Base-by-base conservation (phyloP, 1,284 basidiomycete genomes). In the Violaceomyces palustris region DNA sequence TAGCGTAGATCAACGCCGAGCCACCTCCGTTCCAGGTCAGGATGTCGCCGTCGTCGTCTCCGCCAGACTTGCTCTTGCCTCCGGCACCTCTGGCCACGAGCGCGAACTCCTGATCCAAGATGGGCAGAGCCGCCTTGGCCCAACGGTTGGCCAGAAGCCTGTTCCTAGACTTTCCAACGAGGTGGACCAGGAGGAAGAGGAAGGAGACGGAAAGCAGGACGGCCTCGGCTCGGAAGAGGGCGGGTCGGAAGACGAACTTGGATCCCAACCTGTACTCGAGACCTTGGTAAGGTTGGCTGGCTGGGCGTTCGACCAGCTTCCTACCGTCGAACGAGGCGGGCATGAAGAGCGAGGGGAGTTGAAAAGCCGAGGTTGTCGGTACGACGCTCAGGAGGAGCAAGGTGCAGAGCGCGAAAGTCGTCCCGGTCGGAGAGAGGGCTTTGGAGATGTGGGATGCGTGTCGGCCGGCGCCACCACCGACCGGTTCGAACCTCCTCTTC, bases 21-120 rank as follows among this genome's bases (percentile, higher is more conserved):
- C 50, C 54, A 6, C 57, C 65, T 10, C 69, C 70, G 40, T 73
- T 72, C 70, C 70, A 73, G 24, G 64, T 15, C 10, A 72, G 56
- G 22, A 43, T 23, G 8, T 42, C 25, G 21, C 42, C 36, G 21
- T 46, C 44, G 19, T 64, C 64, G 23, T 61, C 56, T 17, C 62
- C 33, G 15, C 39, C 39, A 35, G 51, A 56, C 37, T 59, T 43
- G n/a, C 19, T 35, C 28, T 38, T n/a, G n/a, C n/a, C n/a, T n/a
- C n/a, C n/a, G n/a, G n/a, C n/a, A n/a, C n/a, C n/a, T n/a, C n/a
- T 48, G 14, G 54, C 59, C 15, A 64, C 54, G n/a, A 36, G 49
- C 9, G 59, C 55, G 40, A 67, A 67, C 36, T 67, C 64, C 15
- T 60, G 28, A n/a, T 53, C 36, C 24, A 69, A 46, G 2, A 38